A percentile compares a stretch with the other conserved stretches of the same genome.
Conservation (phyloP, 2,329 filamentous ascomycete species). For the Aspergillus floridensis region DNA sequence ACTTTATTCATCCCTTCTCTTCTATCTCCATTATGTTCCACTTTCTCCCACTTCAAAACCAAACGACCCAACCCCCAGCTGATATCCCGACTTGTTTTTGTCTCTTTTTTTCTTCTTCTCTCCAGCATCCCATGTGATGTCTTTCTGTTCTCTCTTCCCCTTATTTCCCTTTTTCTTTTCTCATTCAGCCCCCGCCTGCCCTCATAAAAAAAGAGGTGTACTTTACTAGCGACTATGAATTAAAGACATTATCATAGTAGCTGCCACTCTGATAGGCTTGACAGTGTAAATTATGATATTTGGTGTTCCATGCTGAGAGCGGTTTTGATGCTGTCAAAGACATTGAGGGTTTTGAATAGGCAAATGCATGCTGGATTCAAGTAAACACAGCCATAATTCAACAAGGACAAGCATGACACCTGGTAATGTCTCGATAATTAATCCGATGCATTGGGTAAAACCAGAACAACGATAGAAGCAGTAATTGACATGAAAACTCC, state of each 20-base stretch:
- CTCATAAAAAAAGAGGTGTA: constrained; percentile 17
- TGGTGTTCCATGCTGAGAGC: no score
- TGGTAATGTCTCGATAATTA: no score
- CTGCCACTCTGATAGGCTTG: not conserved
- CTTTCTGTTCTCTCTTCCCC: not conserved
- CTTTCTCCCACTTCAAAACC: constrained; percentile 7
- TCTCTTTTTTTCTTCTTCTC: constrained; percentile 15
- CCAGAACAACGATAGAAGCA: no score
- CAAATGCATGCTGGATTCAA: no score
- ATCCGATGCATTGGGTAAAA: no score
- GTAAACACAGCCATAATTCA: no score
- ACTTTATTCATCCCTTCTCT: constrained; percentile 12
- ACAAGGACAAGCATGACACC: no score
- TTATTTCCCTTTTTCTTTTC: not conserved
- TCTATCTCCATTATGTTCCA: constrained; percentile 2
- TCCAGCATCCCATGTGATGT: constrained; percentile 12
- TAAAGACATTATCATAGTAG: constrained; percentile 10
- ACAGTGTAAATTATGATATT: not conserved
- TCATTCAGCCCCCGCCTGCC: not conserved
- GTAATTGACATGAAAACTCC: no score
- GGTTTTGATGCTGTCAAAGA: no score
- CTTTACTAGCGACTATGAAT: constrained; percentile 16
- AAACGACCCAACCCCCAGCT: constrained; percentile 16
- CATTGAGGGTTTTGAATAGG: no score
- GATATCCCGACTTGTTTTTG: constrained; percentile 16